Base-by-base conservation (phyloP, 192 early-diverging fungal species). In the Chytriomyces hyalinus region DNA sequence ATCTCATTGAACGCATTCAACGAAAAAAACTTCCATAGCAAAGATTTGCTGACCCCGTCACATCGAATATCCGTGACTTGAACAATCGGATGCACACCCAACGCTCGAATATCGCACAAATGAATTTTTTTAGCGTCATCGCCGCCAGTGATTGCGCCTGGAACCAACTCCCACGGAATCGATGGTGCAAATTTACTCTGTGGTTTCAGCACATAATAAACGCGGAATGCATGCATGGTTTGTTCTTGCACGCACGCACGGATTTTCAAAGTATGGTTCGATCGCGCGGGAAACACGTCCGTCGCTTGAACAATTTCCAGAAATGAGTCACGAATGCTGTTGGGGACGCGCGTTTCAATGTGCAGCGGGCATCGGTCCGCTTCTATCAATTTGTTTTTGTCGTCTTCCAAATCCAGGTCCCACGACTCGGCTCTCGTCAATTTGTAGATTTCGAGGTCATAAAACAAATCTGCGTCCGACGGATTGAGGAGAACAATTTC, bases 1-100 rank as follows among this genome's bases (percentile, higher is more conserved):
- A 86, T 24, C 15, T 75, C 45, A 69, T 89, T 89, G 73, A 89
- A 87, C 17, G 51, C 15, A 13, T 80, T 64, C 22, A 89, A 60
- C 5, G 82, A 85, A 75, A 89, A 89, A 17, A 84, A 65, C 43
- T 88, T 51, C 88, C 88, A 89, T 17, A 89, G 73, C 47, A 78
- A 61, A 0, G 77, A 71, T 76, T 89, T 87, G 36, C 68, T 64
- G 49, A 83, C 57, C 24, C 79, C 84, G 69, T 88, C 83, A 60
- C 80, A 83, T 26, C 85, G 80, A 71, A 89, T 83, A 71, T 89
- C 88, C 5, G 74, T 81, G 17, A 88, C 78, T 61, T 82, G 76
- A n/a, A 89, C 70, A 0, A 82, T 62, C 13, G 87, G 88, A 73
- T 88, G 79, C 0, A 89, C 88, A 36, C 88, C 88, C 2, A 76